Evolutionary conservation across 169 alveolate genomes (phyloP), one percentile per base, ranked within the genome.

Genomic region (Eimeria zaria): DNA sequence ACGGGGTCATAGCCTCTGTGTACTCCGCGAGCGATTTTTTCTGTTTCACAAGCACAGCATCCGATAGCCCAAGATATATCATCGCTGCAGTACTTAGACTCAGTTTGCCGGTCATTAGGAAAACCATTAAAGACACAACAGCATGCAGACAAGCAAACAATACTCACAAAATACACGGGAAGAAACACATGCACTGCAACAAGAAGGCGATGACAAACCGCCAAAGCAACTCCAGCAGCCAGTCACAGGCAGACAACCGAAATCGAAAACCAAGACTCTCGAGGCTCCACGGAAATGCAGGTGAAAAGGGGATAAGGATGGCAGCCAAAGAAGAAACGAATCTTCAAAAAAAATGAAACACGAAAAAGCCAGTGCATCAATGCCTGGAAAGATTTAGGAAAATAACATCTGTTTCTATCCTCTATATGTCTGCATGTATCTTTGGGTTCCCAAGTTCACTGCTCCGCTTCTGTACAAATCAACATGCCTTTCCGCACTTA

Each of bases 1-100:
- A 98, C 98, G 30, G 99, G 99, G 78, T 98, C 99, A 55, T 98
- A 99, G 51, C 95, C 96, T 69, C 98, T 96, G 41, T 98, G 97
- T 62, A 98, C 98, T 48, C 98, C 99, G 84, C 96, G 92, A 18
- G 99, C 99, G 33, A 98, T 98, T 81, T 96, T 97, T 55, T 97
- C 99, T 98, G 97, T 33, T 58, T 36, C 48, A n/a, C 44, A 71
- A 48, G 80, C 58, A 58, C 73, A 78, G 73, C 36, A 62, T 41
- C 16, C n/a, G 80, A 30, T 33, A 53, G 9, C 69, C 18, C 18
- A 12, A 22, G 24, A 53, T 18, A n/a, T 48, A 9, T 48, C n/a
- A n/a, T n/a, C n/a, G n/a, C n/a, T 33, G 12, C 69, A 41, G 22
- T 7, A 24, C 41, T 30, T 30, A 22, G 9, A 58, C 41, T 6